Conservation (phyloP, 176 grass and related monocot species). For the Miscanthus lutarioriparius region DNA sequence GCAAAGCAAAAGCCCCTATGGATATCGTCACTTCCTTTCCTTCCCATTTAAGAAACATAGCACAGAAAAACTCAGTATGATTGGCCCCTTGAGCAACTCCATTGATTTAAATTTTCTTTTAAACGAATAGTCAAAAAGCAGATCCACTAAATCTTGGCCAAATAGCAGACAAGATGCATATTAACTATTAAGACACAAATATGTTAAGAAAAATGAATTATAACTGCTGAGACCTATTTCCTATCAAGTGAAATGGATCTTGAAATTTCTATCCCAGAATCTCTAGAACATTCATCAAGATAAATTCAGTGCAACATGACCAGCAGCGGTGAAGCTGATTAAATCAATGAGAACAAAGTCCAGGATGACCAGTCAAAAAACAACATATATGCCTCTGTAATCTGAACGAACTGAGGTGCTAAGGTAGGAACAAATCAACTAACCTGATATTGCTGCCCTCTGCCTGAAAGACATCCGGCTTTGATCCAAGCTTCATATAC, state of each 20-base stretch:
- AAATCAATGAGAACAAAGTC: constrained; percentile 27
- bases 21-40: constrained; percentile 4
- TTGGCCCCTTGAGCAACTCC: not conserved
- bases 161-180: constrained; percentile 11
- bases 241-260: constrained; percentile 39
- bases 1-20: not conserved
- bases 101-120: constrained; percentile 19
- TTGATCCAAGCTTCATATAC: constrained; percentile 99
- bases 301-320: constrained; percentile 2
- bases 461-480: constrained; percentile 85
- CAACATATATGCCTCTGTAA: not conserved
- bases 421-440: constrained; percentile 30
- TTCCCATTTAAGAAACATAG: constrained; percentile 28
- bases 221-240: not conserved
- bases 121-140: not conserved
- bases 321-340: not conserved
- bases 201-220: not conserved
- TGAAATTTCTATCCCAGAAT: constrained; percentile 26
- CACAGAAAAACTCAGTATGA: constrained; percentile 30
- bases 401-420: constrained; percentile 1
- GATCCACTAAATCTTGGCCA: not conserved
- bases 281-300: not conserved
- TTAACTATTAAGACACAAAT: not conserved
- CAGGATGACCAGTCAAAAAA: not conserved
- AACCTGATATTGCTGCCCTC: constrained; percentile 80